These are phyloP conservation scores for Cymbopogon flexuosus DNA, from an alignment of 202 grass and related monocot species.

Conservation along the genomic window DNA sequence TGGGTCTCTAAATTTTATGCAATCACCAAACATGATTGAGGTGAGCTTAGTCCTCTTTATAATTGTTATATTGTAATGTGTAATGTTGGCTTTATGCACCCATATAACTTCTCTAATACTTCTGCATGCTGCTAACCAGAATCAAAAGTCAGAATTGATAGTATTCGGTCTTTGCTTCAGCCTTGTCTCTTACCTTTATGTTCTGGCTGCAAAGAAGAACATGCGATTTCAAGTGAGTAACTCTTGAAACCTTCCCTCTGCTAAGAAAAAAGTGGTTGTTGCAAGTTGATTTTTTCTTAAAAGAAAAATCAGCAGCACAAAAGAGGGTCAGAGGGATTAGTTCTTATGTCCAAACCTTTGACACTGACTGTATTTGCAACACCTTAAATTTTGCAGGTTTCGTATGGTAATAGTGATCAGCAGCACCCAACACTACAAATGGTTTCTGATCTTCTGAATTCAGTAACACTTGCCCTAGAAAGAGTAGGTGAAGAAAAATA, in stretches of 20 bases:
- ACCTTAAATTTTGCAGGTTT: constrained; percentile 41
- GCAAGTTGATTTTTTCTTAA: background rate
- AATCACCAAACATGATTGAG: constrained; percentile 68
- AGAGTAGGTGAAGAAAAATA: constrained; percentile 85
- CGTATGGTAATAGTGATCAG: constrained; percentile 33
- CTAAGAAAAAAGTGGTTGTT: background rate
- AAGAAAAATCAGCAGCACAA: background rate
- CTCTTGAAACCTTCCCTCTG: background rate
- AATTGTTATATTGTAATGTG: background rate
- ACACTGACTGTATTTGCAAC: background rate
- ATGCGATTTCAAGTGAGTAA: constrained; percentile 66
- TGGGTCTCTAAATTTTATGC: constrained; percentile 55
- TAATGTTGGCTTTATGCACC: background rate
- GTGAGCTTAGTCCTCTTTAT: constrained; percentile 38
- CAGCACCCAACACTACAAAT: constrained; percentile 72
- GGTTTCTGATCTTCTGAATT: constrained; percentile 71
- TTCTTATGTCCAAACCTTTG: background rate
- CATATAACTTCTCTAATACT: constrained; percentile 25
- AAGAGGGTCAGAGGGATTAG: background rate
- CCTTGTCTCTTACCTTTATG: constrained; percentile 75
- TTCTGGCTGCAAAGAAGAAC: constrained; percentile 70
- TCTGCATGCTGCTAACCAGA: constrained; percentile 32
- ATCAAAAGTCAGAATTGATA: constrained; percentile 44
- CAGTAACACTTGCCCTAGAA: constrained; percentile 55
- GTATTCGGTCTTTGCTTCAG: constrained; percentile 65